Conservation (phyloP, 768 basidiomycete genomes). For the Pisolithus orientalis region DNA sequence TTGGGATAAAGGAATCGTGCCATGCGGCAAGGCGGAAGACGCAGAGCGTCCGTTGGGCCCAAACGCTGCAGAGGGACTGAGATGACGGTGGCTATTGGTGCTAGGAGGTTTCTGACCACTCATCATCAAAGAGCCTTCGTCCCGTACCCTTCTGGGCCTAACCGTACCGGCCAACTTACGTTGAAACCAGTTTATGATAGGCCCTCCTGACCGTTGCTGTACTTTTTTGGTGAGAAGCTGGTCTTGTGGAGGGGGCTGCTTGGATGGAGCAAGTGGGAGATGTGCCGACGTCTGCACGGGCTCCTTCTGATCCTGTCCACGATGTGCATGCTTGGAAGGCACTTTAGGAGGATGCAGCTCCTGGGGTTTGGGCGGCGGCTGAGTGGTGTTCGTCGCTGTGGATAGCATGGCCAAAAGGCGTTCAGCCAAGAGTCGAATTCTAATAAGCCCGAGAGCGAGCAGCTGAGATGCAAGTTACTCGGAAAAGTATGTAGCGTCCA, state of each 20-base stretch:
- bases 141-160: conserved; percentile 45
- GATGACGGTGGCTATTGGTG: conserved; percentile 12
- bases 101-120: conserved; percentile 7
- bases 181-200: conserved; percentile 87
- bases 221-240: conserved; percentile 51
- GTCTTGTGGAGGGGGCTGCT: conserved; percentile 21
- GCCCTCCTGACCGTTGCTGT: conserved; percentile 68
- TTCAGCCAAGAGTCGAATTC: too few species aligned
- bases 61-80: conserved; percentile 3
- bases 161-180: conserved; percentile 73
- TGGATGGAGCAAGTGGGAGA: conserved; percentile 13
- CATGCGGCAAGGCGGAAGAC: conserved; percentile 25
- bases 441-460: too few species aligned
- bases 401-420: conserved; percentile 10
- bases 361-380: conserved; percentile 9
- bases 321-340: conserved; percentile 9
- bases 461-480: too few species aligned
- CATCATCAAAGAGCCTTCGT: conserved; percentile 16
- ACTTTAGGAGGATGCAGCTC: conserved; percentile 9
- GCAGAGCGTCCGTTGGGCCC: conserved; percentile 22
- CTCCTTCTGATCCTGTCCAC: conserved; percentile 8
- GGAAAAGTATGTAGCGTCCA: too few species aligned
- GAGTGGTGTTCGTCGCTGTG: conserved; percentile 7
- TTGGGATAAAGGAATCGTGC: conserved; percentile 14
- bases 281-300: conserved; percentile 10